Evolutionary conservation across 176 grass and related monocot genomes (phyloP), one percentile per base, ranked within the genome.

Genomic region (Carex pumila): DNA sequence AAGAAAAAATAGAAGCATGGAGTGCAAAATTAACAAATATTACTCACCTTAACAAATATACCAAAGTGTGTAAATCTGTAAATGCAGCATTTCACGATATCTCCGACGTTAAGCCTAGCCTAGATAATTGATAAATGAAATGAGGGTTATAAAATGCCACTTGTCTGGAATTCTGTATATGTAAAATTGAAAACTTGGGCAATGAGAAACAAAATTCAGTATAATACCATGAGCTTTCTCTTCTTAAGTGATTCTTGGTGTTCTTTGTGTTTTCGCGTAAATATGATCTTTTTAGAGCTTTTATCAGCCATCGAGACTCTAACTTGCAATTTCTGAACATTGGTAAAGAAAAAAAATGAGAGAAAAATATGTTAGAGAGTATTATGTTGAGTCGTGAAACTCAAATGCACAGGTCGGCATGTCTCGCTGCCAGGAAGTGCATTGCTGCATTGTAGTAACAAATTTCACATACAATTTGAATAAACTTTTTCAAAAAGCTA

Each of bases 21-120:
- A 19, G 41, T 9, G 19, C 25, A 56, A 77, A 12, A 56, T 34
- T 34, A 77, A 56, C 13, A 25, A 75, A 86, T 61, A 61, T 58
- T 19, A 79, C 79, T 73, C 87, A 95, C 93, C 93, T 95, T 85
- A 31, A 95, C 96, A 85, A 99, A 99, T 92, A 99, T 95, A 83
- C 96, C 96, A 85, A 91, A 93, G 81, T 93, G 95, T 53, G 89
- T 89, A 90, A 99, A 95, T 89, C 87, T 84, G 72, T 89, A 90
- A 82, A 99, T 93, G 17, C 80, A 76, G 68, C 93, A 99, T 85
- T 89, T 84, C 63, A 95, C 84, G 36, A 91, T 87, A 88, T 99
- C 93, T 65, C 96, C 96, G 86, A 95, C 84, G 63, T 74, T 93
- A 86, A 99, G 96, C 83, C 49, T 94, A 90, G 84, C 91, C 96